Evolutionary conservation across 352 stramenopile species (phyloP).

Genomic region (Nothophytophthora sp.): DNA sequence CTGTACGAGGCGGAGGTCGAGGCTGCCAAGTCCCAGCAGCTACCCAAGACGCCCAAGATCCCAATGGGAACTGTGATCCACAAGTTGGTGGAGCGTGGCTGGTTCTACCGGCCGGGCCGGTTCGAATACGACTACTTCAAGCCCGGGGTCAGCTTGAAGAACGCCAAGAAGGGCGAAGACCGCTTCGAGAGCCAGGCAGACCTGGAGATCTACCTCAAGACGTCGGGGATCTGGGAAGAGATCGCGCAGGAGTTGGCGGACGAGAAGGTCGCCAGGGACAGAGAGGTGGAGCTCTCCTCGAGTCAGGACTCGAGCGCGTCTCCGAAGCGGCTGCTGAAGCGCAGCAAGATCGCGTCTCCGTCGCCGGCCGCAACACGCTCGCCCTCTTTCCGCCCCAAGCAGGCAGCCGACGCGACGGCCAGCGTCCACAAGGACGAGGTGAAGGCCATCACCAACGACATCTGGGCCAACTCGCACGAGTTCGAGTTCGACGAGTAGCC

Average conservation of each 20-base stretch:
- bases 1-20: conserved; percentile 29
- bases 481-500: conserved; percentile 59
- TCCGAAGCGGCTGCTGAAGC: conserved; percentile 19
- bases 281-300: background rate
- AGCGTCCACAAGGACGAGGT: conserved; percentile 52
- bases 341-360: conserved; percentile 26
- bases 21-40: conserved; percentile 6
- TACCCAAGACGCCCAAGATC: conserved; percentile 30
- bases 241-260: conserved; percentile 34
- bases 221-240: conserved; percentile 60
- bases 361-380: conserved; percentile 9
- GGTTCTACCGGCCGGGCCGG: conserved; percentile 66
- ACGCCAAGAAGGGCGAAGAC: conserved; percentile 56
- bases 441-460: conserved; percentile 72
- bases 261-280: conserved; percentile 19
- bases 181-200: conserved; percentile 74
- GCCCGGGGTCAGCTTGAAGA: conserved; percentile 50
- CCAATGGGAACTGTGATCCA: conserved; percentile 62
- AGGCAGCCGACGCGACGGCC: too few relatives aligned
- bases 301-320: background rate
- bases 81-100: conserved; percentile 55
- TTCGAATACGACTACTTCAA: conserved; percentile 90
- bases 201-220: conserved; percentile 72
- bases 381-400: too few relatives aligned
- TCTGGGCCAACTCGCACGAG: conserved; percentile 81